Percentiles rank a stretch among this genome's conserved stretches.
Evolutionary conservation across 257 asterid genomes (phyloP).

Genomic region (Solanum rostratum): DNA sequence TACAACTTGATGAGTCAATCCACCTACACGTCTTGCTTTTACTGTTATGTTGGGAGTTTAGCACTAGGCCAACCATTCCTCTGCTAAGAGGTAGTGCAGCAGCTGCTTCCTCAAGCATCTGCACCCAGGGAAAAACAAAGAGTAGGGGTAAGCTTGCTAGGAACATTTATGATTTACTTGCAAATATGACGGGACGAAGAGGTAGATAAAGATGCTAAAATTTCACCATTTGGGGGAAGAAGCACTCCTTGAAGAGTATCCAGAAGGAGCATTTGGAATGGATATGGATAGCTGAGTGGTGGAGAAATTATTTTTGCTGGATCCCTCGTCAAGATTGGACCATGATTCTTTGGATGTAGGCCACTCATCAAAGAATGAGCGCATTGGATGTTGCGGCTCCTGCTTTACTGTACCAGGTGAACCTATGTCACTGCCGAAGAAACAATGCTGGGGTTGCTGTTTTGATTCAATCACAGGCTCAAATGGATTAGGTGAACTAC

Average conservation of each 20-base stretch:
- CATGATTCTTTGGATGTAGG: slow-evolving; percentile 74
- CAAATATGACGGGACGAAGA: background rate
- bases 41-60: background rate
- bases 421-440: slow-evolving; percentile 42
- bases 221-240: slow-evolving; percentile 57
- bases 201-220: background rate
- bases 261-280: slow-evolving; percentile 55
- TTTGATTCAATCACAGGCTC: slow-evolving; percentile 41
- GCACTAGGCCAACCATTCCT: background rate
- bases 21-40: background rate
- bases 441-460: slow-evolving; percentile 60
- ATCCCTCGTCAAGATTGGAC: slow-evolving; percentile 54
- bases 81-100: background rate
- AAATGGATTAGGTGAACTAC: slow-evolving; percentile 25
- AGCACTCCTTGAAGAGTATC: slow-evolving; percentile 43
- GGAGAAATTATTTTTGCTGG: slow-evolving; percentile 20
- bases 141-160: background rate
- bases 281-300: slow-evolving; percentile 77
- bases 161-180: background rate
- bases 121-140: background rate
- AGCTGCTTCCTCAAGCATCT: background rate
- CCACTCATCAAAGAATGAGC: slow-evolving; percentile 84
- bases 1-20: background rate
- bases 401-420: slow-evolving; percentile 44
- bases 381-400: slow-evolving; percentile 58